Base-by-base conservation (phyloP, 2,329 filamentous ascomycete genomes). In the Alternaria gansuensis region DNA sequence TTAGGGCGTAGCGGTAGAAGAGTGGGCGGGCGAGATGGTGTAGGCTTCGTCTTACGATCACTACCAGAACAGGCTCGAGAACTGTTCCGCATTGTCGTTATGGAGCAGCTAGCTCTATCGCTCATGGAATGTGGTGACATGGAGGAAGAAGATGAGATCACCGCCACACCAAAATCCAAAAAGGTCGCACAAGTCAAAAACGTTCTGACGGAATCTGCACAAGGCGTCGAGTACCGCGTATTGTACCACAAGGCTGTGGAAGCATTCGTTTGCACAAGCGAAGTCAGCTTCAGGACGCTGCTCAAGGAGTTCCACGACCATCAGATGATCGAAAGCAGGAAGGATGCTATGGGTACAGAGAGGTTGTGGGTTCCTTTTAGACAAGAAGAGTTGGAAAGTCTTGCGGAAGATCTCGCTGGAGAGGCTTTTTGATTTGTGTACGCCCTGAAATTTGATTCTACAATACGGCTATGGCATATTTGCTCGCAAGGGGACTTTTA, bases 281-380 rank as follows among this genome's bases (percentile, higher is more conserved):
- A 98, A 80, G 93, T 98, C 85, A 93, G 92, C 62, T 98, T 98
- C 80, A 85, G 95, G 60, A 97, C 93, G 26, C 77, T 99, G 74
- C 79, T 99, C 63, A 98, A 98, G 80, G 95, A 99, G 85, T 95
- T 99, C 77, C 92, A 97, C 75, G 95, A 99, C 72, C 95, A 99
- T 81, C 92, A 97, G 73, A 98, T 99, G 88, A 90, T 99, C 63
- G 92, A 92, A 54, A 96, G 91, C 62, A 87, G 88, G 62, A 94
- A 94, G 73, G 94, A 99, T 76, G 85, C 86, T 0, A 82, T 93
- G 56, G 95, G 95, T 3, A 93, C 90, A 2, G 95, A 98, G 75
- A 81, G 95, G 51, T 78, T 99, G 45, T 90, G 91, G 66, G 87
- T 97, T 13, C 95, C 95, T 0, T 92, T 98, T 72, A 84, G 89